A percentile compares a stretch with the other conserved stretches of the same genome.
phyloP scores from a whole-genome alignment of 352 stramenopile genomes.

The Globisporangium spiculum region DNA sequence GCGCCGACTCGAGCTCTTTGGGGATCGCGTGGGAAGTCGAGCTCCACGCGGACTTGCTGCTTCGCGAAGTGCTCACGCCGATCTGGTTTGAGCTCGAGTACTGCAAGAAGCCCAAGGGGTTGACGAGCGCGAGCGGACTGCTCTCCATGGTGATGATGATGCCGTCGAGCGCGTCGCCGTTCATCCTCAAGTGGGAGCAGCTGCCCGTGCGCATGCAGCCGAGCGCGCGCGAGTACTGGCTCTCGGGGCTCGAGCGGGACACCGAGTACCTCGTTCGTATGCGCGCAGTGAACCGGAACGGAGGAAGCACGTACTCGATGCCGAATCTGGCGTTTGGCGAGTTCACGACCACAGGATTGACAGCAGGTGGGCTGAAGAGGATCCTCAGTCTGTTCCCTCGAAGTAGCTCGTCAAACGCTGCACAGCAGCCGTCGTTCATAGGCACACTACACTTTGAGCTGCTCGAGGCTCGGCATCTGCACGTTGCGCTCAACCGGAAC shows the following conservation, averaged over 20 bases:
- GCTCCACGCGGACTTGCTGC: conserved; percentile 22
- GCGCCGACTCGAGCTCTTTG: conserved; percentile 45
- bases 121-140: conserved; percentile 43
- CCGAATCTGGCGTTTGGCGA: conserved; percentile 34
- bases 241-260: conserved; percentile 46
- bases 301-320: conserved; percentile 54
- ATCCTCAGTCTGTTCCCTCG: conserved; percentile 18
- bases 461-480: conserved; percentile 42
- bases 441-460: conserved; percentile 59
- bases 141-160: conserved; percentile 56
- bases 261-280: conserved; percentile 66
- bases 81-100: conserved; percentile 58
- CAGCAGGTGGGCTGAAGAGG: conserved; percentile 1
- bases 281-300: conserved; percentile 56
- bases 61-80: conserved; percentile 39
- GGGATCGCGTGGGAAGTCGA: conserved; percentile 60
- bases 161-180: conserved; percentile 21
- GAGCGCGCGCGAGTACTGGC: conserved; percentile 52
- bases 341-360: conserved; percentile 35
- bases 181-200: conserved; percentile 50
- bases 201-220: conserved; percentile 47
- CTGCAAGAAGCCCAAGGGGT: conserved; percentile 48
- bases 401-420: not conserved
- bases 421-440: conserved; percentile 43
- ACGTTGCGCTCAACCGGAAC: not conserved